Evolutionary conservation across 192 early-diverging fungal genomes (phyloP), one percentile per base, ranked within the genome.

Genomic region (Coemansia sp.): DNA sequence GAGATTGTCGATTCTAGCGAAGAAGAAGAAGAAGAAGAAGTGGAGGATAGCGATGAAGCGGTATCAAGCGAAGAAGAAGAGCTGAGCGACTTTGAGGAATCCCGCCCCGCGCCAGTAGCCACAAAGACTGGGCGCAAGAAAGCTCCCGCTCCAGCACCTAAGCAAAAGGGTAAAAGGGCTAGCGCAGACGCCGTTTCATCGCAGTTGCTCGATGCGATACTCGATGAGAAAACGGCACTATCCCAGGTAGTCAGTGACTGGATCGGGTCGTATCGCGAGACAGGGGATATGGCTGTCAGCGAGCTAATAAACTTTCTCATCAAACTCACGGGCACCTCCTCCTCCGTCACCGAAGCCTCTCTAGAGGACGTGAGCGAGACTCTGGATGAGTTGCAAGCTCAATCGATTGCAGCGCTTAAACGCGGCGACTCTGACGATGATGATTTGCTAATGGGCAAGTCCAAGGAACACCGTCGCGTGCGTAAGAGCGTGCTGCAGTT

Each of bases 401-500:
- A 75, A 64, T 68, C 61, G 21, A 58, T 74, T 13, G 59, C 74
- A 0, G 71, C 75, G 16, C 69, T 85, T 23, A 77, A 71, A 58
- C 57, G 58, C 14, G 68, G 67, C 8, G 49, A 47, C 3, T 42
- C n/a, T 72, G 40, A 70, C 71, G 42, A 59, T 35, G 93, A 95
- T 32, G 96, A 96, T 70, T 89, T 95, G 28, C 84, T 98, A 62
- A 84, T 91, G 30, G 91, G 90, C 2, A 91, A 90, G 52, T 71
- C 87, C 13, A 88, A 85, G 53, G 84, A 84, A 49, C 86, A 84
- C 64, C 89, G 88, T 65, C 86, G 87, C 57, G 88, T 95, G 63
- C 84, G 86, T 21, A 85, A 86, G 47, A 86, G 87, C 67, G 82
- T 93, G 19, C 55, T 91, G 47, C 86, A 88, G 58, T 96, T 97